phyloP scores from a whole-genome alignment of 352 stramenopile species.

The Phytopythium montanum region DNA sequence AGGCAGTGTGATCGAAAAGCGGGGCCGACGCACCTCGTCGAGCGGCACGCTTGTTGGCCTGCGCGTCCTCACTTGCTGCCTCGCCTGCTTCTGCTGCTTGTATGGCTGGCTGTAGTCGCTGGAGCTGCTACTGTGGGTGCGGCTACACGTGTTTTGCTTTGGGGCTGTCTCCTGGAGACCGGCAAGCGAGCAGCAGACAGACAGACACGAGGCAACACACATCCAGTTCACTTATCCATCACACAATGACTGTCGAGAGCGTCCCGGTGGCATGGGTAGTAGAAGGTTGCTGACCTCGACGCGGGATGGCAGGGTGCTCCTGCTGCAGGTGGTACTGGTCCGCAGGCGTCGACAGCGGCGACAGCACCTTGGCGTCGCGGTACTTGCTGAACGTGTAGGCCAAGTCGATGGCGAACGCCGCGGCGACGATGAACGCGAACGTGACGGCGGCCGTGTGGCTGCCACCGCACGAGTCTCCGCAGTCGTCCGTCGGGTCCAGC shows the following conservation, averaged over 20 bases:
- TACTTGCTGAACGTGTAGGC: conserved; percentile 6
- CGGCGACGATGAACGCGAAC: conserved; percentile 2
- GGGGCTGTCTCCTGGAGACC: background rate
- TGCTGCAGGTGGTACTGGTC: background rate
- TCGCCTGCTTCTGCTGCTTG: background rate
- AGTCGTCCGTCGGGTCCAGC: background rate
- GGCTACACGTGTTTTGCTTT: background rate
- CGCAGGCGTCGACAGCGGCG: background rate
- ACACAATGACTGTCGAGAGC: background rate
- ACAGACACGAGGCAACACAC: conserved; percentile 4
- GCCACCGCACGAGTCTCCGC: background rate
- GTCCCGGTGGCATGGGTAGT: background rate
- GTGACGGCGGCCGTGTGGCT: background rate
- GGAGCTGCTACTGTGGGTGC: background rate
- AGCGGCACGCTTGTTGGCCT: background rate
- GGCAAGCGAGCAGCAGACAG: background rate
- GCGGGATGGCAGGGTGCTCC: background rate
- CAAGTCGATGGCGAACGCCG: conserved; percentile 1
- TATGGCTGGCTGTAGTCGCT: background rate
- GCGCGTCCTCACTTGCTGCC: background rate
- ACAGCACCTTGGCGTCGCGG: conserved; percentile 1
- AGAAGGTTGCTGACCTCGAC: background rate
- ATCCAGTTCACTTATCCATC: conserved; percentile 1
- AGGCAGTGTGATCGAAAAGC: too few relatives aligned
- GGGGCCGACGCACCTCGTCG: background rate